These are phyloP conservation scores for Amanita molliuscula DNA, from an alignment of 768 basidiomycete genomes.

Conservation along the genomic window DNA sequence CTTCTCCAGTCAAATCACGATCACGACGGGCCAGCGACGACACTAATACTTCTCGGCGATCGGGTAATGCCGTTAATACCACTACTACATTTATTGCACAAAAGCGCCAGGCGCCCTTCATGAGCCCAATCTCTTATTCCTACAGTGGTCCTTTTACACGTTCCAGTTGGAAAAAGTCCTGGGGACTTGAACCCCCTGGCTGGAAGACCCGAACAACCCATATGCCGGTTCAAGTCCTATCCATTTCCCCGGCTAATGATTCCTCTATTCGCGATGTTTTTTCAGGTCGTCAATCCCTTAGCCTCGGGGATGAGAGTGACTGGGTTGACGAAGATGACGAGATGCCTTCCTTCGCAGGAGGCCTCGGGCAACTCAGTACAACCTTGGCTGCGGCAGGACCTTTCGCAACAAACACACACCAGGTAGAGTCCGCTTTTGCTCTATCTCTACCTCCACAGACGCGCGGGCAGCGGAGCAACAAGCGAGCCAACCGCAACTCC, in stretches of 20 bases:
- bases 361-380: slow-evolving; percentile 56
- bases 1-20: slow-evolving; percentile 51
- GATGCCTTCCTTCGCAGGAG: slow-evolving; percentile 61
- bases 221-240: slow-evolving; percentile 67
- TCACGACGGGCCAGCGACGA: slow-evolving; percentile 39
- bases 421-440: slow-evolving; percentile 16
- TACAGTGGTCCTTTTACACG: slow-evolving; percentile 40
- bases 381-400: slow-evolving; percentile 20
- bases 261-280: slow-evolving; percentile 69
- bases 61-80: slow-evolving; percentile 19
- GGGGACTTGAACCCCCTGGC: slow-evolving; percentile 81
- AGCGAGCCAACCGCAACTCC: slow-evolving; percentile 22
- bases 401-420: slow-evolving; percentile 9
- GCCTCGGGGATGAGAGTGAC: slow-evolving; percentile 67
- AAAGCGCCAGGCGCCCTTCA: slow-evolving; percentile 68
- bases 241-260: slow-evolving; percentile 48
- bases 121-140: slow-evolving; percentile 36
- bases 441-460: slow-evolving; percentile 37
- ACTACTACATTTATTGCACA: slow-evolving; percentile 70
- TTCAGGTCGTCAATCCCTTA: slow-evolving; percentile 51
- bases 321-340: slow-evolving; percentile 89
- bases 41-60: slow-evolving; percentile 20
- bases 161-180: slow-evolving; percentile 83
- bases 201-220: slow-evolving; percentile 65
- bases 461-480: slow-evolving; percentile 22